A percentile compares a stretch with the other conserved stretches of the same genome.
phyloP scores from a whole-genome alignment of 1,284 basidiomycete species.

The Leccinum cinnamomeum region DNA sequence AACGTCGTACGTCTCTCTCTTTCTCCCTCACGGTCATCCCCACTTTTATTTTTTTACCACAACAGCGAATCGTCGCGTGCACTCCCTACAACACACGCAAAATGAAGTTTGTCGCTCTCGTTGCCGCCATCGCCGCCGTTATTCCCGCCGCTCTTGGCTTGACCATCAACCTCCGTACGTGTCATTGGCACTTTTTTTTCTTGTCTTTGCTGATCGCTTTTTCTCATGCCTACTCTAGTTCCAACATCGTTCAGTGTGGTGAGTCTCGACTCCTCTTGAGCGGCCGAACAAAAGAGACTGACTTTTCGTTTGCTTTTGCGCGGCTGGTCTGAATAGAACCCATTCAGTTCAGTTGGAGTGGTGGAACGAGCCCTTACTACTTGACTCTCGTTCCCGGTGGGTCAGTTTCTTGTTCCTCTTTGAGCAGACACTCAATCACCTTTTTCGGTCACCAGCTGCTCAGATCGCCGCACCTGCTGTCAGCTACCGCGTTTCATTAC shows the following conservation, averaged over 20 bases:
- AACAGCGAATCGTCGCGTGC: slow-evolving; percentile 18
- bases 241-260: slow-evolving; percentile 55
- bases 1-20: background rate
- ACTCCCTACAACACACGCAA: slow-evolving; percentile 25
- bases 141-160: slow-evolving; percentile 49
- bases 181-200: slow-evolving; percentile 9
- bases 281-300: background rate
- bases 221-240: slow-evolving; percentile 25
- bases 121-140: slow-evolving; percentile 46
- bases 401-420: fast-evolving
- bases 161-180: slow-evolving; percentile 70
- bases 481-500: slow-evolving; percentile 14
- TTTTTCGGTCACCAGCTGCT: slow-evolving; percentile 42
- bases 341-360: slow-evolving; percentile 54
- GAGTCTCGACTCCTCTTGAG: slow-evolving; percentile 27
- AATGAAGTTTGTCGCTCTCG: slow-evolving; percentile 55
- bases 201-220: background rate
- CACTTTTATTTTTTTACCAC: background rate
- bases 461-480: slow-evolving; percentile 57
- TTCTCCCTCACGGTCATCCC: background rate
- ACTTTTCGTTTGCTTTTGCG: background rate
- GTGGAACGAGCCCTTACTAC: slow-evolving; percentile 62
- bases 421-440: background rate
- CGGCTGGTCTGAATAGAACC: slow-evolving; percentile 47
- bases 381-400: background rate